These are phyloP conservation scores for Fusarium miscanthi DNA, from an alignment of 2,329 filamentous ascomycete genomes.

Conservation along the genomic window DNA sequence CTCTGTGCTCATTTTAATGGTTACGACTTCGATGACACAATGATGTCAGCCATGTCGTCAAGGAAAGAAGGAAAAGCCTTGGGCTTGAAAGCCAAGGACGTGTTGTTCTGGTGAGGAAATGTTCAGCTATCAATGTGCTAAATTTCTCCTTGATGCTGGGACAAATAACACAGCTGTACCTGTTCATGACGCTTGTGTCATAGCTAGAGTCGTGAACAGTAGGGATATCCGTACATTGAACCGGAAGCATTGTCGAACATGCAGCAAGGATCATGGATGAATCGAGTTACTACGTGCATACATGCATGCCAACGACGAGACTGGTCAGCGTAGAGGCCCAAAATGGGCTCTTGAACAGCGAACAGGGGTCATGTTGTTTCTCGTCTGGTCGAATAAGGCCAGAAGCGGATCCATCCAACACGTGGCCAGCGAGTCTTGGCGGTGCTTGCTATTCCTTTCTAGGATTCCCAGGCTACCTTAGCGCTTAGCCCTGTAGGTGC, in stretches of 20 bases:
- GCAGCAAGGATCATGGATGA: constrained; percentile 19
- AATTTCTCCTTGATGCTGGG: neutral
- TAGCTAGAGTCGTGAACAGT: constrained; percentile 2
- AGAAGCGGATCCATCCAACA: constrained; percentile 43
- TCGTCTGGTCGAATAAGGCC: constrained; percentile 39
- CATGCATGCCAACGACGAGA: constrained; percentile 10
- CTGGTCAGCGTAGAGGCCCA: constrained; percentile 25
- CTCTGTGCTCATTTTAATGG: neutral
- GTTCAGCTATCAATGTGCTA: neutral
- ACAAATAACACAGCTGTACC: neutral
- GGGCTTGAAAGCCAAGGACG: neutral
- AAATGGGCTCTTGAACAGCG: constrained; percentile 31
- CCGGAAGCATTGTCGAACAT: constrained; percentile 11
- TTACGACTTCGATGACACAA: neutral
- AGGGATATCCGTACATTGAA: constrained; percentile 12
- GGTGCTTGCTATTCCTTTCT: constrained; percentile 23
- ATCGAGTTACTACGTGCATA: neutral
- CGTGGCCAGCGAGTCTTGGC: constrained; percentile 39
- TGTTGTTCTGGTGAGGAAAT: neutral
- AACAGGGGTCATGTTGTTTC: constrained; percentile 34
- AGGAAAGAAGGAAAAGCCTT: neutral
- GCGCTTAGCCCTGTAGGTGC: constrained; percentile 28
- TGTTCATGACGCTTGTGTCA: neutral
- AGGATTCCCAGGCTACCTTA: constrained; percentile 11
- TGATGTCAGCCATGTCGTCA: constrained; percentile 19